Base-by-base conservation (phyloP, 2,329 filamentous ascomycete genomes). In the Diplodia seriata region DNA sequence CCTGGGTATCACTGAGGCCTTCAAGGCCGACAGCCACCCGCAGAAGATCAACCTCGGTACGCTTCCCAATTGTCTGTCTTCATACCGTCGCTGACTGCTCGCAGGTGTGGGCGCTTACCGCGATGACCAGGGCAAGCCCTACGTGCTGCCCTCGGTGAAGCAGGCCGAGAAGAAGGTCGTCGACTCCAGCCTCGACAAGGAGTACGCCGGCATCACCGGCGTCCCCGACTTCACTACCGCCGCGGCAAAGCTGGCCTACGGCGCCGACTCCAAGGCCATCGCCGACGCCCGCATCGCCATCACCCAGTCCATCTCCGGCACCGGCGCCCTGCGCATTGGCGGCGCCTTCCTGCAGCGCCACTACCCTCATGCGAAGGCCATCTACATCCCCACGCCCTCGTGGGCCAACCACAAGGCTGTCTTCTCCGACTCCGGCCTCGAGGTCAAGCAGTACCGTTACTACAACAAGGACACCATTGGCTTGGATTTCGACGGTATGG, bases 381-480 rank as follows among this genome's bases (percentile, higher is more conserved):
- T 99, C 83, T 98, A 97, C 86, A 93, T 99, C 79, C 95, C 95
- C 70, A 94, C 86, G 68, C 95, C 95, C 64, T 97, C 93, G 75
- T 99, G 95, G 95, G 95, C 94, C 76, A 98, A 99, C 88, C 95
- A 99, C 86, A 92, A 89, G 79, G 94, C 94, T 72, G 92, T 99
- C 81, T 98, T 99, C 89, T 90, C 87, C 83, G 94, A 98, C 82
- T 91, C 92, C 38, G 93, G 94, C 68, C 87, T 99, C 72, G 87
- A 92, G 82, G 93, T 98, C 70, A 89, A 94, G 84, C 93, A 94
- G 84, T 99, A 99, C 87, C 88, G 92, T 76, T 99, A 99, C 89
- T 99, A 98, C 86, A 92, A 98, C 89, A 96, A 97, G 87, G 90
- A 97, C 79, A 98, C 94, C 77, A 98, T 97, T 79, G 94, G 94